Base-by-base conservation (phyloP, 306 rosid species). In the Dryas alaskensis region DNA sequence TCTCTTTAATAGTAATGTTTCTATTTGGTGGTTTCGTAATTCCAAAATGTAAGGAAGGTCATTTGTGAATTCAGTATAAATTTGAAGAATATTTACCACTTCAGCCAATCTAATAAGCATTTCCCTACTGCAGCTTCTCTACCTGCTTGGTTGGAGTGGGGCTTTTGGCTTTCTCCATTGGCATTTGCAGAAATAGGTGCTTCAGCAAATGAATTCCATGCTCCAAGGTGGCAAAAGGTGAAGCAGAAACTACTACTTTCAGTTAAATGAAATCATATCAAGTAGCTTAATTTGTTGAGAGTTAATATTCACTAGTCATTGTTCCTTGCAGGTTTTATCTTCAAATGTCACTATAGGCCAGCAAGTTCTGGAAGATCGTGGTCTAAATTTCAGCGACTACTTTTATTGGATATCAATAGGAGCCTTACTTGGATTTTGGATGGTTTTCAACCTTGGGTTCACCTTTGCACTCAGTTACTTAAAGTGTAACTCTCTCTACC, bases 171-270 rank as follows among this genome's bases (percentile, higher is more conserved):
- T 82, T 87, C 87, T 81, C 92, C 92, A 58, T 46, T 87, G 75
- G n/a, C 92, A 52, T 87, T 76, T 65, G 92, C 84, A 76, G 87
- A 83, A 74, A 81, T 87, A 49, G 81, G 81, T 12, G 31, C 69
- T 60, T 70, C 89, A 6, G 69, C 76, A 47, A 87, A 82, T 48
- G 89, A 87, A 65, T 85, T 85, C 62, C 92, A 60, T 52, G 87
- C 92, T 67, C 89, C 92, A 62, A 77, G 89, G 76, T 87, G 92
- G 92, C 70, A 74, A 37, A 83, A 87, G 92, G 92, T 75, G 46
- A 49, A 62, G 12, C 27, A 39, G 44, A 62, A 37, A 58, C n/a
- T 55, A 59, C 49, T 51, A 31, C 8, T 54, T 75, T 61, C 37
- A 49, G 8, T 52, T 9, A 40, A 11, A 51, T 31, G 17, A 44